phyloP scores from a whole-genome alignment of 1,139 yeast genomes.

The Blastobotrys aristatus region DNA sequence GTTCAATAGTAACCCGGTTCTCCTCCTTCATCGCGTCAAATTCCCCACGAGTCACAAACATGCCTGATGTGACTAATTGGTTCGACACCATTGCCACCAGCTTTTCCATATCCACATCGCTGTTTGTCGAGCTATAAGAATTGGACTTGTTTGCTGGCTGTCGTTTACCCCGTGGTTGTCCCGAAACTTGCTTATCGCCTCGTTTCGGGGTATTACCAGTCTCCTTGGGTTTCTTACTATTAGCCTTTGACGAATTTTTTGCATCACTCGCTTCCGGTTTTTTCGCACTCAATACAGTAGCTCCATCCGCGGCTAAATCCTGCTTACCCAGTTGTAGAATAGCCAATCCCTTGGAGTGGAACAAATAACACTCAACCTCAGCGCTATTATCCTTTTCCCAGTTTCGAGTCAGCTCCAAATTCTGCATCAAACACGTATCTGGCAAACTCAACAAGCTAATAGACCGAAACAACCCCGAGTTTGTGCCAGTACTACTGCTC shows the following conservation, averaged over 20 bases:
- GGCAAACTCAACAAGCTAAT: conserved; percentile 10
- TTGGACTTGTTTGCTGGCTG: neutral
- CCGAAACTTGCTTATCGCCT: neutral
- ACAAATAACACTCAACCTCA: conserved; percentile 22
- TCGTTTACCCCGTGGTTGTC: neutral
- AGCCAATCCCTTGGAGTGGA: conserved; percentile 23
- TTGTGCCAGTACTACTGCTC: neutral
- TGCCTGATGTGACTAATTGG: conserved; percentile 18
- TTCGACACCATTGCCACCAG: conserved; percentile 11
- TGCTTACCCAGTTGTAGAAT: conserved; percentile 13
- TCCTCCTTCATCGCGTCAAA: conserved; percentile 13
- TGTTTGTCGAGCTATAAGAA: neutral
- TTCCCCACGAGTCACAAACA: conserved; percentile 19
- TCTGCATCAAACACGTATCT: conserved; percentile 16
- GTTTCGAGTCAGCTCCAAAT: conserved; percentile 19
- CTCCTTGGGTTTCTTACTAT: neutral
- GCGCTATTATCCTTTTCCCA: conserved; percentile 15
- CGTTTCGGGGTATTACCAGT: neutral
- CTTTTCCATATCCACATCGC: conserved; percentile 6
- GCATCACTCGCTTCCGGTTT: neutral
- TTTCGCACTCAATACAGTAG: conserved; percentile 8
- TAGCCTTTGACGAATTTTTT: neutral
- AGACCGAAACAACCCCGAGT: conserved; percentile 3
- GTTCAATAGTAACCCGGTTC: conserved; percentile 4
- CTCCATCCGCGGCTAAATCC: conserved; percentile 11